These are phyloP conservation scores for Phytophthora tentaculata DNA, from an alignment of 352 stramenopile genomes.

Conservation along the genomic window DNA sequence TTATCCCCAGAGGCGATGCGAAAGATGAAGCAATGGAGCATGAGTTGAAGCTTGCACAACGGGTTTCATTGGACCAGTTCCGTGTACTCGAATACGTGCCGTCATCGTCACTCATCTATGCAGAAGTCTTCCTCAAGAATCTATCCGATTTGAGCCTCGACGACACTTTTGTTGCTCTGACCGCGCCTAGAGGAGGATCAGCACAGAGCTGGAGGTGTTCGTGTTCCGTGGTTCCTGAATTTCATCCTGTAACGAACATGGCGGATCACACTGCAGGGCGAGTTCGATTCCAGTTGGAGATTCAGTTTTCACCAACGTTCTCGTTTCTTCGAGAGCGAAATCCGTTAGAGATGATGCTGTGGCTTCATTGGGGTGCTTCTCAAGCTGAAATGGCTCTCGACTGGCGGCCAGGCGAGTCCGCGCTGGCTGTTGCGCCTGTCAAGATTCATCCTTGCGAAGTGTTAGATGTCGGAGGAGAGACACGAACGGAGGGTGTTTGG, in stretches of 20 bases:
- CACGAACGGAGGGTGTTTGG: background rate
- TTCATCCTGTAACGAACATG: constrained; percentile 6
- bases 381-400: background rate
- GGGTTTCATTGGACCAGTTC: constrained; percentile 42
- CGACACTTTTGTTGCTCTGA: constrained; percentile 40
- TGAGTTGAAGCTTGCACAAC: constrained; percentile 15
- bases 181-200: constrained; percentile 7
- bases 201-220: constrained; percentile 30
- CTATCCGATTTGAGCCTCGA: constrained; percentile 18
- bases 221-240: constrained; percentile 30
- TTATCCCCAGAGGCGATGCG: constrained; percentile 3
- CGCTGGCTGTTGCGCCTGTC: constrained; percentile 29
- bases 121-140: constrained; percentile 43
- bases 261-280: background rate
- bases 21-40: constrained; percentile 5
- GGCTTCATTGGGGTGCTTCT: constrained; percentile 36
- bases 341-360: constrained; percentile 30
- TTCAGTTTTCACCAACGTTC: constrained; percentile 36
- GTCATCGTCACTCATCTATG: constrained; percentile 39
- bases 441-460: constrained; percentile 30
- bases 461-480: constrained; percentile 1
- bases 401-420: constrained; percentile 11
- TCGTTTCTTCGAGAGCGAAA: constrained; percentile 31
- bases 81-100: constrained; percentile 44
- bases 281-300: constrained; percentile 32